phyloP scores from a whole-genome alignment of 495 filamentous ascomycete genomes.

The Cudoniella acicularis region DNA sequence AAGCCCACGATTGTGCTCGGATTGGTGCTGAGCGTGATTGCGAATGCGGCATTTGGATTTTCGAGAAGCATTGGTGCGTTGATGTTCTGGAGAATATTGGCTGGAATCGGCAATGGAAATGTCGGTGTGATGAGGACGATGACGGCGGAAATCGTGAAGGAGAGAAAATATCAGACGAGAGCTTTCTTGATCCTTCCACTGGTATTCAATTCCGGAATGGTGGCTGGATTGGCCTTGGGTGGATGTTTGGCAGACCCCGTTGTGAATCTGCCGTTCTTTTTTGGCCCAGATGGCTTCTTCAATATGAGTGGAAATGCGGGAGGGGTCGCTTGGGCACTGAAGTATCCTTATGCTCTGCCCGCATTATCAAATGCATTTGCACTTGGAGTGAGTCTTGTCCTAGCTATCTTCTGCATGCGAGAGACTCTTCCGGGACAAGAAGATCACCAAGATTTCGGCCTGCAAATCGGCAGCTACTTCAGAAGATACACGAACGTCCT shows the following conservation, averaged over 20 bases:
- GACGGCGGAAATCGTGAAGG: constrained; percentile 64
- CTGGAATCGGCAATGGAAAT: constrained; percentile 71
- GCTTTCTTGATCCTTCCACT: constrained; percentile 79
- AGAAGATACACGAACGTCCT: constrained; percentile 12
- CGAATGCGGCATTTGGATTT: constrained; percentile 71
- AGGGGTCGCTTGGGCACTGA: constrained; percentile 59
- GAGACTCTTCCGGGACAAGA: constrained; percentile 47
- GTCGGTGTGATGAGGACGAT: constrained; percentile 77
- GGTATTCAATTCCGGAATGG: constrained; percentile 72
- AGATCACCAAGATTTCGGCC: constrained; percentile 27
- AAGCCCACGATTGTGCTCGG: constrained; percentile 72
- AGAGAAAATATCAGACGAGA: constrained; percentile 63
- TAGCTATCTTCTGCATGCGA: constrained; percentile 62
- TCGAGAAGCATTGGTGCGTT: constrained; percentile 66
- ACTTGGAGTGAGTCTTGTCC: constrained; percentile 48
- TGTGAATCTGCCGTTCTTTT: constrained; percentile 57
- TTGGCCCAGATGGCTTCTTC: constrained; percentile 48
- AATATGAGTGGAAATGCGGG: constrained; percentile 27
- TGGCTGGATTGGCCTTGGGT: constrained; percentile 39
- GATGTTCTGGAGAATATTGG: constrained; percentile 62
- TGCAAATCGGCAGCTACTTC: constrained; percentile 12
- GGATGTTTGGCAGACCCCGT: constrained; percentile 72
- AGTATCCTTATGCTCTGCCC: constrained; percentile 71
- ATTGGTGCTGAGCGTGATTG: constrained; percentile 62
- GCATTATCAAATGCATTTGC: constrained; percentile 71